Base-by-base conservation (phyloP, 805 yeast genomes). In the Jamesozyma rosinii region DNA sequence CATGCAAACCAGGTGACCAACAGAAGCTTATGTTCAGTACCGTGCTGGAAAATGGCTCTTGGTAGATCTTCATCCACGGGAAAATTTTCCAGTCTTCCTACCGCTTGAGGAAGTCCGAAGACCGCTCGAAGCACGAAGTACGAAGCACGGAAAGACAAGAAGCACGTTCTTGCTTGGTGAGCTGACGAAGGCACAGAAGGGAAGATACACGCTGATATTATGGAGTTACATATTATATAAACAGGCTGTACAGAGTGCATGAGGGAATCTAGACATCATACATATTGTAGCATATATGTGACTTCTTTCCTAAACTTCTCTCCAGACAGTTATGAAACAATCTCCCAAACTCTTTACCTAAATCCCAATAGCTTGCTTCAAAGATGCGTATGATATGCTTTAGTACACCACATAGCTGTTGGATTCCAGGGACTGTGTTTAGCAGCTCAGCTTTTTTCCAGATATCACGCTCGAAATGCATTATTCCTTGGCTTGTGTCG, bases 331-430 rank as follows among this genome's bases (percentile, higher is more conserved):
- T 75, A 40, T 64, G 59, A 37, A 79, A 61, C 45, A 80, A 60
- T 42, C 69, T 68, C 1, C 79, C 70, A 47, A 75, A 69, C 53
- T 80, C 87, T 38, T 64, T 63, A 11, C 79, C 79, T 41, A 79
- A 63, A 38, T 75, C 76, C 77, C 81, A 80, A 40, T 70, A 68
- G 41, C 75, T 67, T 17, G 56, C 58, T 27, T 55, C 56, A 44
- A 71, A 64, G 31, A 65, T 56, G n/a, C 60, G 58, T 13, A 72
- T 66, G 38, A 76, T 66, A 46, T 72, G 51, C 39, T 64, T 65
- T 48, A 81, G 55, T 38, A 83, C 57, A 1, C 89, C 89, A 10
- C 75, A 72, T 24, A 79, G 62, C 40, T 74, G 64, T 45, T 77
- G 69, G 52, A 68, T 71, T 44, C 70, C 65, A 24, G 61, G 56